Evolutionary conservation across 2,329 filamentous ascomycete species (phyloP), one percentile per base, ranked within the genome.

Genomic region (Huntiella savannae): DNA sequence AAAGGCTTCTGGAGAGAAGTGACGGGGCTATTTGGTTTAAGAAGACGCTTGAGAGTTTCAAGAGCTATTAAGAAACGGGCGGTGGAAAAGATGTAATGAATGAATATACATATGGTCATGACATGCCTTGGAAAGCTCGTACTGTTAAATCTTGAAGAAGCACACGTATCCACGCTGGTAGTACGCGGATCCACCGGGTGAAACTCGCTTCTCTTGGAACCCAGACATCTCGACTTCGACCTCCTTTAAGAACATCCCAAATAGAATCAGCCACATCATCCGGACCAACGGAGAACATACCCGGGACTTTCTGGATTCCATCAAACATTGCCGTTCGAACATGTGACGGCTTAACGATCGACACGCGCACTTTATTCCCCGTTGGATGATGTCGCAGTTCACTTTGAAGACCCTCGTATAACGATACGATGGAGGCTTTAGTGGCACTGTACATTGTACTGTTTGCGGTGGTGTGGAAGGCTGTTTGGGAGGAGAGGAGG

Each of bases 381-480:
- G 67, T 63, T 53, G 77, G 74, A 8, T 64, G 57, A 4, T 65
- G 67, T 34, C 60, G 61, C 34, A 75, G 54, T 54, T 75, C 71
- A 1, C 63, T 59, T 1, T 63, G 58, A 1, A 74, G 56, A 0
- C 64, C 75, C 55, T 79, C 75, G 54, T 79, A 73, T 58, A 79
- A 73, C 7, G 68, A 59, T 1, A 75, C 55, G 0, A 71, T 67
- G 0, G 71, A 74, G 2, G 73, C 64, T 59, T 79, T 79, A 45
- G 64, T 68, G 3, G 69, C 64, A 0, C 63, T 62, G 58, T 79
- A 80, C 56, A 79, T 73, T 7, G 73, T 67, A 61, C 77, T 67
- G 47, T 64, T 64, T 1, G 73, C 68, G 0, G 69, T 65, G 4
- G 67, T 60, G 6, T 70, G 50, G 55, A 69, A 75, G 15, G 67